Conservation (phyloP, 2,329 filamentous ascomycete genomes). For the Metarhizium humberi region DNA sequence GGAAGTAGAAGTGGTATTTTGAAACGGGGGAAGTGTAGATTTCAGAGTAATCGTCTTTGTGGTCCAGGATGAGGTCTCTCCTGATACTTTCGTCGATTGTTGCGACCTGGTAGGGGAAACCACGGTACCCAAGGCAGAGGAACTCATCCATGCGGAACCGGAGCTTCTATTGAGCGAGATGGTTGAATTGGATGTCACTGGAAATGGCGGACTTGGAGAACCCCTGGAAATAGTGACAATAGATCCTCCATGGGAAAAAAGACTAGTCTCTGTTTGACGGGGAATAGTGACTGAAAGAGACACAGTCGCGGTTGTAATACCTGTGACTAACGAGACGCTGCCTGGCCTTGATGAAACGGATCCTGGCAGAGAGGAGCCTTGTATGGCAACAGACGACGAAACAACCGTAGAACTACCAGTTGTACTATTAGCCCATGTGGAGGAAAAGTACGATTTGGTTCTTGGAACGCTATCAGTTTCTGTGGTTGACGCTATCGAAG, state of each 20-base stretch:
- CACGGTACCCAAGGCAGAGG: conserved; percentile 3
- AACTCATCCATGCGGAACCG: neutral
- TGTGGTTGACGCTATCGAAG: neutral
- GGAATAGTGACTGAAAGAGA: neutral
- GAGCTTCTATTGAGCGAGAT: neutral
- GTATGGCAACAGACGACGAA: neutral
- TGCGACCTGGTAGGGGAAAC: neutral
- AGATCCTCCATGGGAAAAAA: neutral
- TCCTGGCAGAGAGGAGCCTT: neutral
- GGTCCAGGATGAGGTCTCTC: neutral
- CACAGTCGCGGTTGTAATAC: neutral
- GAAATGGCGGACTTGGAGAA: neutral
- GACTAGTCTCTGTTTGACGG: neutral
- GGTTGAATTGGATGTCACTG: neutral
- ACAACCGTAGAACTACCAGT: neutral
- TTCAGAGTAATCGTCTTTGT: neutral
- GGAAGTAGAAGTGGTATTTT: conserved; percentile 2
- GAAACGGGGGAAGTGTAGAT: neutral
- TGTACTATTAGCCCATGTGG: conserved; percentile 3
- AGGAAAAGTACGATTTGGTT: conserved; percentile 4
- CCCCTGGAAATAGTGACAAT: neutral
- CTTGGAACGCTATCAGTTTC: conserved; percentile 1
- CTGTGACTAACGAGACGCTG: neutral
- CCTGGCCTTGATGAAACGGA: neutral
- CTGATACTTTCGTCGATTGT: neutral